Conservation (phyloP, 257 asterid genomes). For the Scutellaria minor region DNA sequence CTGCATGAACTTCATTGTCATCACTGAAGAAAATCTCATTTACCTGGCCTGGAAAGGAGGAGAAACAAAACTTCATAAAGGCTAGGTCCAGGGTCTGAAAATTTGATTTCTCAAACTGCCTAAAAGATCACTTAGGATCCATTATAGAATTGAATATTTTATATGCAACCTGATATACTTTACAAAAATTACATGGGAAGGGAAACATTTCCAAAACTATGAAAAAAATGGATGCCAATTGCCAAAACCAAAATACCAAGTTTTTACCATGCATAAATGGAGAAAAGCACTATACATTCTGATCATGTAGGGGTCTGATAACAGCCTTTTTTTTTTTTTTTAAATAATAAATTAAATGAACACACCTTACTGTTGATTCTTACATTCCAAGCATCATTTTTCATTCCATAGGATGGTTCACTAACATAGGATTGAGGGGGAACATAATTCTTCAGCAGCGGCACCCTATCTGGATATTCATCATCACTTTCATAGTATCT, state of each 20-base stretch:
- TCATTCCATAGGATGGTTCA: conserved; percentile 66
- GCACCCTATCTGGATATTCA: conserved; percentile 84
- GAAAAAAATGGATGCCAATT: not conserved
- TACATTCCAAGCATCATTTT: conserved; percentile 66
- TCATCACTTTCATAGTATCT: conserved; percentile 94
- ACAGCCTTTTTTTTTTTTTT: not conserved
- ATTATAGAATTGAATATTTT: too few relatives aligned
- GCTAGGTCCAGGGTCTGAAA: not conserved
- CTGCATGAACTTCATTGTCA: conserved; percentile 28
- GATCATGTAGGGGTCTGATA: not conserved
- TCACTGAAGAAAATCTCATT: conserved; percentile 10
- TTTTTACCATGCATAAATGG: not conserved
- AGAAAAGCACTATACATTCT: not conserved
- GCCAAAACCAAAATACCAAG: too few relatives aligned
- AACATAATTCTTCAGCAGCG: conserved; percentile 77
- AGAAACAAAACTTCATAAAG: conserved; percentile 13
- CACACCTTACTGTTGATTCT: conserved; percentile 79
- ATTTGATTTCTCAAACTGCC: not conserved
- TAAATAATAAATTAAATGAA: conserved; percentile 20
- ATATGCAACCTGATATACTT: not conserved
- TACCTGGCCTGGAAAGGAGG: conserved; percentile 49
- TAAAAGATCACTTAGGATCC: not conserved
- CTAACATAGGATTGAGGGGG: conserved; percentile 64
- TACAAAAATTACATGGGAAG: not conserved
- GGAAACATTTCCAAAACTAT: conserved; percentile 6